phyloP scores from a whole-genome alignment of 1,139 yeast species.

The Meyerozyma carpophila region DNA sequence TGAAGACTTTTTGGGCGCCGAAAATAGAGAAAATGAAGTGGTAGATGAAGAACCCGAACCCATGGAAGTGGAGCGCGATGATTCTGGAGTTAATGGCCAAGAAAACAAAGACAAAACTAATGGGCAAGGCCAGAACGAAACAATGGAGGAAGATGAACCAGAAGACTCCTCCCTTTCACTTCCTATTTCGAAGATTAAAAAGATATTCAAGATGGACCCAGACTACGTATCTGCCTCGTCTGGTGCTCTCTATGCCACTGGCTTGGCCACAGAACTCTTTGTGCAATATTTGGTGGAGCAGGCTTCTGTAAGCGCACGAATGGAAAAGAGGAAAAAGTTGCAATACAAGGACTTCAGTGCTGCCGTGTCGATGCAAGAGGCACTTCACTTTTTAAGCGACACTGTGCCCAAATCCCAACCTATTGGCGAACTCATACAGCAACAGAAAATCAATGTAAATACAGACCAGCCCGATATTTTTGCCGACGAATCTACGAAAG shows the following conservation, averaged over 20 bases:
- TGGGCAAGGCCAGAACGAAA: conserved; percentile 6
- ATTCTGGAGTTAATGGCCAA: background rate
- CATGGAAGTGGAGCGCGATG: conserved; percentile 9
- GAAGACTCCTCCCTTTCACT: conserved; percentile 29
- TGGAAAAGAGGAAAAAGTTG: conserved; percentile 66
- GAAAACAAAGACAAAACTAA: background rate
- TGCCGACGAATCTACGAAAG: conserved; percentile 6
- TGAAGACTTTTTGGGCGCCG: conserved; percentile 3
- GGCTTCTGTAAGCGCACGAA: conserved; percentile 63
- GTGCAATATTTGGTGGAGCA: conserved; percentile 77
- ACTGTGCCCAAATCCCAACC: conserved; percentile 62
- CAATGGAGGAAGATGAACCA: conserved; percentile 14
- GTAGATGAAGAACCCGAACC: background rate
- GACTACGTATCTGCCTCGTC: conserved; percentile 74
- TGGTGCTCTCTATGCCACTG: conserved; percentile 76
- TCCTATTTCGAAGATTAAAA: conserved; percentile 78
- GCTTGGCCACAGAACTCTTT: conserved; percentile 83
- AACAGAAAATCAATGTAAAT: conserved; percentile 36
- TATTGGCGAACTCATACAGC: conserved; percentile 45
- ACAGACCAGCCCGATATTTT: conserved; percentile 5
- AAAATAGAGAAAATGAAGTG: conserved; percentile 2
- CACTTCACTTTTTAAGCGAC: conserved; percentile 63
- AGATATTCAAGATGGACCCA: conserved; percentile 81
- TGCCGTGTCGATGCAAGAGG: conserved; percentile 64
- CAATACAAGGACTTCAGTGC: conserved; percentile 70